Evolutionary conservation across 768 basidiomycete species (phyloP), one percentile per base, ranked within the genome.

Genomic region (Termitomyces sp.): DNA sequence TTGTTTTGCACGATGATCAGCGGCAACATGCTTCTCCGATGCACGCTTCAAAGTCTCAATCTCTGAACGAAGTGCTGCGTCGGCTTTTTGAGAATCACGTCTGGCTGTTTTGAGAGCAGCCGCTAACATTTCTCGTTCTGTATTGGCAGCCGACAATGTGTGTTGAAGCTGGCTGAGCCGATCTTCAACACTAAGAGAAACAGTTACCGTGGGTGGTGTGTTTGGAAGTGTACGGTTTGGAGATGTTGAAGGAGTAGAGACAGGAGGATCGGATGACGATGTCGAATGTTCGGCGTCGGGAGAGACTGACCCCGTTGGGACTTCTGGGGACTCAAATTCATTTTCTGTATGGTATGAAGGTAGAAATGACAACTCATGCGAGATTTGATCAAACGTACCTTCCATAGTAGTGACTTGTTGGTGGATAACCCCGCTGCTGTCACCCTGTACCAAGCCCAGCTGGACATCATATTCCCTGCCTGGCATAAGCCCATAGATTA

Each of bases 391-490:
- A 12, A 61, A 56, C 62, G 58, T 67, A 83, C 81, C 82, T 70
- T 87, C 87, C 0, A 90, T 86, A 0, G 91, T 91, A 0, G 84
- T 85, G 62, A 94, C 85, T 67, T 88, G 86, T 57, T 80, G 81
- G 43, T 83, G 77, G 29, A 89, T 76, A 40, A 67, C 75, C 55
- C 70, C 76, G 49, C 68, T 72, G 50, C 65, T 83, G 78, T 85
- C 87, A 6, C 80, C 81, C 9, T 86, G 85, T 5, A 88, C 86
- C 32, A 96, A 81, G 2, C 83, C 87, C 11, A 97, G 77, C 68
- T 94, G 91, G 56, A 97, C 87, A 68, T 97, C 94, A 67, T 97
- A 97, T 70, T 92, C 91, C 59, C 91, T 83, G 2, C 91, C 91
- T 4, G 94, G 94, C 78, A 91, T 83, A 50, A 98, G 79, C 1